A percentile compares a stretch with the other conserved stretches of the same genome.
Conservation (phyloP, 2,329 filamentous ascomycete genomes). For the Diaporthe citrichinensis region DNA sequence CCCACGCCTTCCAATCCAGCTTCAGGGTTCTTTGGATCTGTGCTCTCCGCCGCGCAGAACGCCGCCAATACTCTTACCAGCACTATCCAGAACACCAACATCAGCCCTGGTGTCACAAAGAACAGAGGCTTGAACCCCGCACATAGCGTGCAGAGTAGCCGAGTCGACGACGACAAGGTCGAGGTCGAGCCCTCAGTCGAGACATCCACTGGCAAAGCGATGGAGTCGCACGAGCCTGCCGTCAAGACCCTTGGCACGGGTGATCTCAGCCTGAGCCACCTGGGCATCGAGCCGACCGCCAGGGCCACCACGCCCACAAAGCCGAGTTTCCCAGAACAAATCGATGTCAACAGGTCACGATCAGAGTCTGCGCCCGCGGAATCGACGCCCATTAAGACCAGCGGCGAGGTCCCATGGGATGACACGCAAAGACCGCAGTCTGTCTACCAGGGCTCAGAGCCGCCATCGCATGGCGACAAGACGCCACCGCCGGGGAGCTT, state of each 20-base stretch:
- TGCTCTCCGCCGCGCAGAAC: constrained; percentile 94
- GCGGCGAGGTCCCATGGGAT: constrained; percentile 55
- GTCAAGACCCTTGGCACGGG: constrained; percentile 91
- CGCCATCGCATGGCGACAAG: constrained; percentile 65
- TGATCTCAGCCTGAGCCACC: constrained; percentile 88
- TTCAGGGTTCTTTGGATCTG: constrained; percentile 90
- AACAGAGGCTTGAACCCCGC: constrained; percentile 19
- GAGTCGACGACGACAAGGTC: constrained; percentile 52
- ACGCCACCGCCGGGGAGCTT: constrained; percentile 77
- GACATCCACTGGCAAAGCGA: constrained; percentile 55
- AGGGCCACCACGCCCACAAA: constrained; percentile 69
- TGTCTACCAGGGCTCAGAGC: constrained; percentile 58
- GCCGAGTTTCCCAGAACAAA: constrained; percentile 66
- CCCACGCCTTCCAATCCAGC: constrained; percentile 64
- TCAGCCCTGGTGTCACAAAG: constrained; percentile 64
- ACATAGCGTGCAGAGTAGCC: constrained; percentile 45
- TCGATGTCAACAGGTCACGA: constrained; percentile 60
- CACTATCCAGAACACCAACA: constrained; percentile 78
- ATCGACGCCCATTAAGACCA: constrained; percentile 45
- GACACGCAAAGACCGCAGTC: constrained; percentile 61
- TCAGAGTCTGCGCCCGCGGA: constrained; percentile 74
- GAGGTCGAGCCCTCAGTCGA: constrained; percentile 61
- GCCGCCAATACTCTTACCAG: constrained; percentile 83
- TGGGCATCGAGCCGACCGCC: constrained; percentile 80
- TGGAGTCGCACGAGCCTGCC: constrained; percentile 78